Evolutionary conservation across 148 eudicot genomes (phyloP), one percentile per base, ranked within the genome.

Genomic region (Camellia japonica): DNA sequence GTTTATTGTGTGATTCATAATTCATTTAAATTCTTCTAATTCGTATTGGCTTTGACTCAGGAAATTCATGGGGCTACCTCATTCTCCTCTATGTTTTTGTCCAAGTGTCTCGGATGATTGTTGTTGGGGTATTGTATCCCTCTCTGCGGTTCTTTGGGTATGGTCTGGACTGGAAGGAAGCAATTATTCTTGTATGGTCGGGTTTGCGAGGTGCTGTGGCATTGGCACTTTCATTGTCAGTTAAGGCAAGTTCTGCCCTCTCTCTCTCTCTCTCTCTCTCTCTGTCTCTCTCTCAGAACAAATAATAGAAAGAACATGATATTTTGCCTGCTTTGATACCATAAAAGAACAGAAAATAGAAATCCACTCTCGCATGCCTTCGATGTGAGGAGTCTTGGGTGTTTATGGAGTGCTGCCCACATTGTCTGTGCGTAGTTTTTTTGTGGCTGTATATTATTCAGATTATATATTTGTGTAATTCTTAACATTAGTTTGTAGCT

Each of bases 111-210:
- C 91, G 99, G 71, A 82, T 76, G 19, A 79, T 90, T 65, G 94
- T 93, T 15, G 94, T 95, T 80, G 92, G 89, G 41, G 84, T 88
- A 67, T 83, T 95, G 74, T 95, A 81, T 84, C 99, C 99, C 73
- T 87, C 87, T 77, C 80, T 95, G 41, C 82, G 85, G 67, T 86
- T 82, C 81, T 92, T 92, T 89, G 99, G 99, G 76, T 95, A 95
- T 85, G 99, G 99, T 55, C 80, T 95, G 89, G 93, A 95, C 65
- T 95, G 97, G 99, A 95, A 88, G 85, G 99, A 95, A 91, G 99
- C 97, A 78, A 80, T 82, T 71, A 88, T 95, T 79, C 89, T 95
- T 62, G 73, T 88, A 49, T 95, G 99, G 99, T 87, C 97, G 68
- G 99, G 97, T 67, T 87, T 95, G 69, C 89, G 99, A 56, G 99